A percentile compares a stretch with the other conserved stretches of the same genome.
Evolutionary conservation across 108 stramenopile genomes (phyloP).

Genomic region (Skeletonema potamos): DNA sequence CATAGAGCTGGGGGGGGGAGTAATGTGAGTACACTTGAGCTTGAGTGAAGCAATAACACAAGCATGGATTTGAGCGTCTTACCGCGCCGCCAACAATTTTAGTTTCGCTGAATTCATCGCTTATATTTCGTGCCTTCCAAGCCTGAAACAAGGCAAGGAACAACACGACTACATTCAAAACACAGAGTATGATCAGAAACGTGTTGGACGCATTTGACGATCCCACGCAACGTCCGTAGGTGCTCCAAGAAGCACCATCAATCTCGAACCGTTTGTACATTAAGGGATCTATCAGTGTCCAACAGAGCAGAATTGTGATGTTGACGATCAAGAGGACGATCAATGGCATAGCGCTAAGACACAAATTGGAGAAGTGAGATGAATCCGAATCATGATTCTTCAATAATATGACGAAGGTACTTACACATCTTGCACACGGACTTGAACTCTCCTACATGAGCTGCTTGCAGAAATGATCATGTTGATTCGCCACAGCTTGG

Average conservation of each 20-base stretch:
- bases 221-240: background rate
- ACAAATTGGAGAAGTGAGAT: background rate
- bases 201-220: background rate
- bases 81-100: conserved; percentile 39
- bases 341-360: background rate
- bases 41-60: background rate
- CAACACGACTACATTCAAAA: conserved; percentile 22
- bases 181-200: conserved; percentile 6
- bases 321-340: conserved; percentile 8
- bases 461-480: conserved; percentile 7
- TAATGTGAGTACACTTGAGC: background rate
- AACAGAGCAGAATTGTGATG: conserved; percentile 1
- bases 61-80: background rate
- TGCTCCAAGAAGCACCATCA: conserved; percentile 6
- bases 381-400: background rate
- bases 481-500: conserved; percentile 40
- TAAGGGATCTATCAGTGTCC: conserved; percentile 21
- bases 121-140: conserved; percentile 32
- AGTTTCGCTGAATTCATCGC: conserved; percentile 44
- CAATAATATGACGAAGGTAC: background rate
- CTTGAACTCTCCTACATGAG: conserved; percentile 12
- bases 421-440: conserved; percentile 10
- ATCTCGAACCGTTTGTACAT: conserved; percentile 3
- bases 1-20: background rate
- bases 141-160: conserved; percentile 25